Evolutionary conservation across 1,139 yeast genomes (phyloP).

Genomic region (Magnusiomyces ingens): DNA sequence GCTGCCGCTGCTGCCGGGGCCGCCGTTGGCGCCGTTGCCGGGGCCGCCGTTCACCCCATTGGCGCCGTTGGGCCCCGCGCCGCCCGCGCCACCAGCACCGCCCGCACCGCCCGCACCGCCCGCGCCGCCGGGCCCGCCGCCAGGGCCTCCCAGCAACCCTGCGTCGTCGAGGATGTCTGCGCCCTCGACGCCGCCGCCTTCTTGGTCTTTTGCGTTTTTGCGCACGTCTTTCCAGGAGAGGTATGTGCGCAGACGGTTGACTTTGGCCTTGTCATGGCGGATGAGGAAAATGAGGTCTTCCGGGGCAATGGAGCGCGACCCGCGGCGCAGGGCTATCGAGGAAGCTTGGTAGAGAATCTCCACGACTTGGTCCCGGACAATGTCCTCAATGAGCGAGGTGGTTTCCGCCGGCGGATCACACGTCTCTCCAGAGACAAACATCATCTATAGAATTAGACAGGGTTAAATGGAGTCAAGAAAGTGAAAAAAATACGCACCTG

Average conservation of each 20-base stretch:
- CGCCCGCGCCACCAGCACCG: conserved; percentile 28
- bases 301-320: conserved; percentile 78
- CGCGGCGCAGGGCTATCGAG: conserved; percentile 69
- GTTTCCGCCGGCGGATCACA: conserved; percentile 92
- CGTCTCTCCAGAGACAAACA: conserved; percentile 95
- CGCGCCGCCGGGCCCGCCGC: conserved; percentile 24
- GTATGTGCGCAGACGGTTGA: conserved; percentile 81
- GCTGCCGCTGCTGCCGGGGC: conserved; percentile 38
- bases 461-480: not conserved
- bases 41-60: conserved; percentile 34
- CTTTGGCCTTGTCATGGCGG: conserved; percentile 92
- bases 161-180: conserved; percentile 48
- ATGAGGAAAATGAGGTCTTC: conserved; percentile 91
- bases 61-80: conserved; percentile 35
- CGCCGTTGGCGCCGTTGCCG: conserved; percentile 26
- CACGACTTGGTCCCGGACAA: conserved; percentile 90
- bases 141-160: conserved; percentile 24
- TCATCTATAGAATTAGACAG: conserved; percentile 49
- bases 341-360: conserved; percentile 79
- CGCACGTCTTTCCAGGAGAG: conserved; percentile 97
- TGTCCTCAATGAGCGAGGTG: conserved; percentile 86
- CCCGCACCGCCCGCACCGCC: conserved; percentile 29
- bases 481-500: conserved; percentile 19
- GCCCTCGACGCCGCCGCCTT: conserved; percentile 68
- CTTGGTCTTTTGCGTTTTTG: conserved; percentile 94